A percentile compares a stretch with the other conserved stretches of the same genome.
Evolutionary conservation across 108 stramenopile species (phyloP).

Genomic region (Craspedostauros australis): DNA sequence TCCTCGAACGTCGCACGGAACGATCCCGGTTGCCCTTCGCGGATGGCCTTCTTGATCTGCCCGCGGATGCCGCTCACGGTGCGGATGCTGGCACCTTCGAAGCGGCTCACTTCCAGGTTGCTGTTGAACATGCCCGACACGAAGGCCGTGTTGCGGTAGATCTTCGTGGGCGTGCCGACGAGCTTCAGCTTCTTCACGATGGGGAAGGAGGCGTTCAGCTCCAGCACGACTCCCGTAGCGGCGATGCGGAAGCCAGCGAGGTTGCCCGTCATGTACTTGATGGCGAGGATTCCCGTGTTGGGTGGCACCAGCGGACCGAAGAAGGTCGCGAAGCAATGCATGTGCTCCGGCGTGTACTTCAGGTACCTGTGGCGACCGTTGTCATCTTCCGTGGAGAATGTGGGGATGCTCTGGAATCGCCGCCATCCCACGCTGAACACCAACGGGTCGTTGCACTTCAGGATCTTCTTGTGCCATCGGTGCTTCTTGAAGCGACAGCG

Average conservation of each 20-base stretch:
- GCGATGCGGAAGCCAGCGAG: constrained; percentile 89
- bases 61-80: constrained; percentile 98
- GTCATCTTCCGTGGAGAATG: constrained; percentile 55
- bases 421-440: constrained; percentile 96
- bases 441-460: constrained; percentile 93
- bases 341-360: constrained; percentile 99
- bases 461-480: constrained; percentile 93
- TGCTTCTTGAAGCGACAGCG: constrained; percentile 95
- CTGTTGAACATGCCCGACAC: constrained; percentile 99
- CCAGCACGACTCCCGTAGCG: constrained; percentile 89
- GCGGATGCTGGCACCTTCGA: constrained; percentile 90
- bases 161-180: constrained; percentile 93
- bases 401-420: constrained; percentile 93
- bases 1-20: constrained; percentile 99
- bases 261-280: constrained; percentile 69
- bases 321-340: constrained; percentile 97
- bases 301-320: constrained; percentile 93
- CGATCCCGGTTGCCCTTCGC: constrained; percentile 82
- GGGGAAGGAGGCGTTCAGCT: constrained; percentile 89
- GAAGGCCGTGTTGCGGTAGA: constrained; percentile 96
- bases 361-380: constrained; percentile 65
- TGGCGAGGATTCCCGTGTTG: constrained; percentile 95
- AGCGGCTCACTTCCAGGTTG: constrained; percentile 92
- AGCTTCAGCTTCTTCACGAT: constrained; percentile 99
- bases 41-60: constrained; percentile 88